Evolutionary conservation across 495 filamentous ascomycete genomes (phyloP).

Genomic region (Acidiella bohemica): DNA sequence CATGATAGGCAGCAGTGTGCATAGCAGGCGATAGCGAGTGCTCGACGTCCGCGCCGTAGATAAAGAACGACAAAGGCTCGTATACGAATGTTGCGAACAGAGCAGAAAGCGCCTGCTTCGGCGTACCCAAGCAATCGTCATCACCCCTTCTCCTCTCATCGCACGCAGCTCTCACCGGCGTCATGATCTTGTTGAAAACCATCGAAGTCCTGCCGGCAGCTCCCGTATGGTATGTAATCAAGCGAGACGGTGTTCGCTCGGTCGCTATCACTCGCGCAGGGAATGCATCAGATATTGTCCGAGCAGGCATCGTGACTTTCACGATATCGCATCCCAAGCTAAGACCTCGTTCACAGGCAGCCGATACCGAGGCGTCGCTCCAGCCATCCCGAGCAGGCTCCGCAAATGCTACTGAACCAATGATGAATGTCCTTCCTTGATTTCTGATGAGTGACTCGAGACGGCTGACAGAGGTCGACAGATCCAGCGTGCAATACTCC

Average conservation of each 20-base stretch:
- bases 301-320: conserved; percentile 50
- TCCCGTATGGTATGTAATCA: conserved; percentile 65
- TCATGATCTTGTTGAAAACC: conserved; percentile 54
- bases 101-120: conserved; percentile 42
- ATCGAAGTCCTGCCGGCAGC: conserved; percentile 52
- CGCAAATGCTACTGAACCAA: conserved; percentile 42
- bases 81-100: conserved; percentile 42
- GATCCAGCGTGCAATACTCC: conserved; percentile 58
- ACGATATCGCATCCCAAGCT: conserved; percentile 56
- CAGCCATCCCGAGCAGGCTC: conserved; percentile 34
- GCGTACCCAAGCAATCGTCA: conserved; percentile 27
- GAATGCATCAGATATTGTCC: conserved; percentile 44
- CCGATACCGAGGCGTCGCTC: conserved; percentile 44
- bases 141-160: too few species aligned
- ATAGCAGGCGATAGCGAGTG: conserved; percentile 69
- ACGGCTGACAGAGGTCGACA: conserved; percentile 40
- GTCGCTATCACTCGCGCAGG: conserved; percentile 43
- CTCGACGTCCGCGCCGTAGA: conserved; percentile 56
- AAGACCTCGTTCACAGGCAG: conserved; percentile 33
- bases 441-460: conserved; percentile 41
- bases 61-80: conserved; percentile 62
- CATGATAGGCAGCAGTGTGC: conserved; percentile 62
- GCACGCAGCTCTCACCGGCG: conserved; percentile 44
- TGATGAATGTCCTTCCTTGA: conserved; percentile 59
- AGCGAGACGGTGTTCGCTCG: conserved; percentile 36